Evolutionary conservation across 768 basidiomycete genomes (phyloP).

Genomic region (Naganishia friedmannii): DNA sequence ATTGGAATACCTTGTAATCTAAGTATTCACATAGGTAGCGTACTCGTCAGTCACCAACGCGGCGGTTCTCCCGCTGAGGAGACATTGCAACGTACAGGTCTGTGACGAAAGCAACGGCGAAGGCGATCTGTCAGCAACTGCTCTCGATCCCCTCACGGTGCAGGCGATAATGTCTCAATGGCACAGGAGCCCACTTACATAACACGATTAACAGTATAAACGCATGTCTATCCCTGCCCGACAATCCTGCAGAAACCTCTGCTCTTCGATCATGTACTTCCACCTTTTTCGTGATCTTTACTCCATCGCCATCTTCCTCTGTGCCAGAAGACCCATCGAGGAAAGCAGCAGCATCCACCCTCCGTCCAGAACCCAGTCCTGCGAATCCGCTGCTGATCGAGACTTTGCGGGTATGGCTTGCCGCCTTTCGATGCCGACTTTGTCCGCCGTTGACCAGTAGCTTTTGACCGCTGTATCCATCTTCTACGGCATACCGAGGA

Average conservation of each 20-base stretch:
- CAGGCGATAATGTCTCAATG: too few species aligned
- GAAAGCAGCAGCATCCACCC: conserved; percentile 11
- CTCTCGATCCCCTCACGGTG: too few species aligned
- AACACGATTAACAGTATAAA: conserved; percentile 81
- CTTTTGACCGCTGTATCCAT: conserved; percentile 11
- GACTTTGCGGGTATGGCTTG: conserved; percentile 17
- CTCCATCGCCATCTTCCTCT: conserved; percentile 6
- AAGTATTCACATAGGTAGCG: neutral
- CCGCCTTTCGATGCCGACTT: conserved; percentile 12
- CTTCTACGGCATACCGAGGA: conserved; percentile 7
- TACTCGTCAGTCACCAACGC: too few species aligned
- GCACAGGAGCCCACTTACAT: conserved; percentile 62
- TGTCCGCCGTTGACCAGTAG: conserved; percentile 2
- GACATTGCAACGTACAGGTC: conserved; percentile 25
- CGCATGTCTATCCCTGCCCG: conserved; percentile 65
- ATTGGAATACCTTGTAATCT: conserved; percentile 84
- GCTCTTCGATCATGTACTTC: conserved; percentile 19
- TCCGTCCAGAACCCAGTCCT: conserved; percentile 14
- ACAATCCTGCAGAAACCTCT: conserved; percentile 25
- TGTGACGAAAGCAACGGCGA: neutral
- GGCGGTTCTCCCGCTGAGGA: neutral
- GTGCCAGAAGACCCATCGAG: conserved; percentile 1
- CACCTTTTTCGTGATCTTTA: conserved; percentile 10
- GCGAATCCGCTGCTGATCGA: conserved; percentile 18
- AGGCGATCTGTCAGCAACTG: neutral